Evolutionary conservation across 345 rosid species (phyloP).

Genomic region (Sonneratia caseolaris): DNA sequence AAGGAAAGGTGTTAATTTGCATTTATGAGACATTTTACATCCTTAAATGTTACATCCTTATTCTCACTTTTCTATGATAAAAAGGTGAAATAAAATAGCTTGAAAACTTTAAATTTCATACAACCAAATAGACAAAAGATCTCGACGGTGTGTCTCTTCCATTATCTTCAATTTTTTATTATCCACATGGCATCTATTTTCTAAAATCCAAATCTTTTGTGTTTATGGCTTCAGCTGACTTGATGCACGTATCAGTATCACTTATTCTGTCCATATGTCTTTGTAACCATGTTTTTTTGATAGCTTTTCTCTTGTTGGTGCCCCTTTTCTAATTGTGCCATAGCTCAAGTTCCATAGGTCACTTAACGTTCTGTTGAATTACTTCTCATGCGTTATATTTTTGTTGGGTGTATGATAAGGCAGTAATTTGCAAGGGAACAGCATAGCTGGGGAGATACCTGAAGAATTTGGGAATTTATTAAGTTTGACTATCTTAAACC

Average conservation of each 20-base stretch:
- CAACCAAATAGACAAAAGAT: background rate
- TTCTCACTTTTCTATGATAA: no score
- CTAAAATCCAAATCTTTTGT: no score
- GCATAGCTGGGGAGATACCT: slow-evolving; percentile 82
- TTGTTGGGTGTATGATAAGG: slow-evolving; percentile 3
- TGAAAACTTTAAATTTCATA: background rate
- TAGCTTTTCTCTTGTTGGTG: background rate
- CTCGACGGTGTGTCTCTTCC: background rate
- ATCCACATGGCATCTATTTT: background rate
- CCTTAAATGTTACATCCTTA: background rate
- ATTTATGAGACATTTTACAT: background rate
- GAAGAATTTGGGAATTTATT: slow-evolving; percentile 72
- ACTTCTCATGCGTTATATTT: background rate
- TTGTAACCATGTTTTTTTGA: background rate
- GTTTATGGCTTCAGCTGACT: background rate
- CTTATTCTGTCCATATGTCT: background rate
- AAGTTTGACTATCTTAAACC: slow-evolving; percentile 73
- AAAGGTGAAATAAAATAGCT: no score
- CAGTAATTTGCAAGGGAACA: slow-evolving; percentile 90
- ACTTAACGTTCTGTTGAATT: background rate
- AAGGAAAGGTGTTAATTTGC: background rate
- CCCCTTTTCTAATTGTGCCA: no score
- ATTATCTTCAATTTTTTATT: background rate
- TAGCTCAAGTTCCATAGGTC: background rate
- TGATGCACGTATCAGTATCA: background rate